Evolutionary conservation across 2,329 filamentous ascomycete species (phyloP), one percentile per base, ranked within the genome.

Genomic region (Cytospora mali): DNA sequence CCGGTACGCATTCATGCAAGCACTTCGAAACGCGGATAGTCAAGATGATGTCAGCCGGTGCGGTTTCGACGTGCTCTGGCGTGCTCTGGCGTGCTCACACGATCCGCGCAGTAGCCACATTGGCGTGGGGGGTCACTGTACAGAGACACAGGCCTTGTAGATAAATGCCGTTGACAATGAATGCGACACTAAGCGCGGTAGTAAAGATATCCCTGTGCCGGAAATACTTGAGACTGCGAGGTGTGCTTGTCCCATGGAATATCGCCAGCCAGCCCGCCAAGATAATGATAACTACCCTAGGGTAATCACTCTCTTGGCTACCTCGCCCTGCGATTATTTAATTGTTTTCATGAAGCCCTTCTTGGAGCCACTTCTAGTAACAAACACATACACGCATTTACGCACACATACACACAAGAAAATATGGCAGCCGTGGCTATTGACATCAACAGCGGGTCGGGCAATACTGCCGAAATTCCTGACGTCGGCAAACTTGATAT

Each of bases 1-100:
- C 21, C 4, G n/a, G 10, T 23, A 10, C 42, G n/a, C n/a, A 23
- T 46, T 6, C 42, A 46, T 46, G 42, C n/a, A 46, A 9, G 25
- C 14, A 23, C 50, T 54, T 35, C 50, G 58, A 54, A 60, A 48
- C 39, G 35, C 54, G 54, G 61, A 51, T 25, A 33, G 28, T 49
- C 28, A 42, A 54, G 62, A 64, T 64, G 62, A 59, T 64, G 62
- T 64, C 59, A 62, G 14, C 35, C 31, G 53, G 46, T 52, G 35
- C 18, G 11, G 49, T 54, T 64, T 57, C 62, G 63, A 57, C 63
- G 63, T 65, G 63, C 63, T 65, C 56, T 62, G 61, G 58, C 61
- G 61, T 62, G 61, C 55, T 62, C 50, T 55, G 25, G 53, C 58
- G 50, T 39, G 42, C 54, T 39, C 35, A 39, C 14, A 39, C 55